Percentiles rank a stretch among this genome's conserved stretches.
These are phyloP conservation scores for Aureobasidium melanogenum DNA, from an alignment of 2,329 filamentous ascomycete species.

Conservation along the genomic window DNA sequence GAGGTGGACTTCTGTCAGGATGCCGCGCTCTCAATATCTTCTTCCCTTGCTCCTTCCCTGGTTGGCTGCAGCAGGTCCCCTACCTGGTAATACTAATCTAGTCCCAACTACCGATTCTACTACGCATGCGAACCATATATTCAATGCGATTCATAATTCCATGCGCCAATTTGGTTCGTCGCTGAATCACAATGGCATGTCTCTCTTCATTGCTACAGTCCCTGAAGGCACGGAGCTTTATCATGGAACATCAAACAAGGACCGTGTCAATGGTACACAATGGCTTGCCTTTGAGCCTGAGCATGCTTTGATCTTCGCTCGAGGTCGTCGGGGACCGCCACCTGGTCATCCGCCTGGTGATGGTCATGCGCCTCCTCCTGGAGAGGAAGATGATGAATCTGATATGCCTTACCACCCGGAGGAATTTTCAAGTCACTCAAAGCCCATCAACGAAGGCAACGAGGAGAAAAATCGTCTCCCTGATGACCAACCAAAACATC, in stretches of 20 bases:
- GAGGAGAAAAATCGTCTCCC: neutral
- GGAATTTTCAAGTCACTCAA: too few species aligned
- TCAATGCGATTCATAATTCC: slow-evolving; percentile 64
- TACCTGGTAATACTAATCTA: neutral
- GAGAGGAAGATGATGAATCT: neutral
- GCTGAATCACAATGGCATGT: slow-evolving; percentile 67
- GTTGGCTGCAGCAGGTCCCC: neutral
- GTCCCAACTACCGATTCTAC: neutral
- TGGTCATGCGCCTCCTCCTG: neutral
- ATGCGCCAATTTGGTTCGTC: slow-evolving; percentile 68
- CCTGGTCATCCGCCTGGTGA: neutral
- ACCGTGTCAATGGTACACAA: slow-evolving; percentile 47
- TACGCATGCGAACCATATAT: slow-evolving; percentile 50
- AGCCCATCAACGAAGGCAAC: neutral
- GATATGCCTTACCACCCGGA: neutral
- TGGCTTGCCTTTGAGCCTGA: slow-evolving; percentile 74
- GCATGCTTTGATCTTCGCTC: slow-evolving; percentile 59
- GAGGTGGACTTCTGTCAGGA: neutral
- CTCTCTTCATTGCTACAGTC: slow-evolving; percentile 57
- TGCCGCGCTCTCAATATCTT: neutral
- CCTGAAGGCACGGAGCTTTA: slow-evolving; percentile 58
- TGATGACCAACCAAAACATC: neutral
- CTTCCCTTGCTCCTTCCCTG: neutral
- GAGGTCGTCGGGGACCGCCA: slow-evolving; percentile 15
- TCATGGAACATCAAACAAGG: slow-evolving; percentile 47